Evolutionary conservation across 176 grass and related monocot genomes (phyloP).

Genomic region (Saccharum officinarum): DNA sequence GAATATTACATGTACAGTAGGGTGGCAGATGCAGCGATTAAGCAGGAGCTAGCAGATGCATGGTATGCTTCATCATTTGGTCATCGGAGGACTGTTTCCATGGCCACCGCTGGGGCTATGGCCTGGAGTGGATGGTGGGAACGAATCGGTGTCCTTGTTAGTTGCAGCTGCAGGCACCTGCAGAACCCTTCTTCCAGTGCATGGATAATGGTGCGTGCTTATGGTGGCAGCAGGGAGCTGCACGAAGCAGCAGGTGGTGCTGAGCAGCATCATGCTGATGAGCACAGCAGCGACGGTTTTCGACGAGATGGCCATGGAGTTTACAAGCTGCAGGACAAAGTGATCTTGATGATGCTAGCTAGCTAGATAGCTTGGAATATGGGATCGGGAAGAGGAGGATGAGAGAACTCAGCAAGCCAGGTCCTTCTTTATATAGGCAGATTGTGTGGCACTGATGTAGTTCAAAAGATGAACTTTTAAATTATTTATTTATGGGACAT

Average conservation of each 20-base stretch:
- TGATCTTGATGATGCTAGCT: not conserved
- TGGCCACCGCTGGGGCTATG: constrained; percentile 53
- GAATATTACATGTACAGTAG: not conserved
- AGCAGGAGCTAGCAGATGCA: not conserved
- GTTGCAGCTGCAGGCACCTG: not conserved
- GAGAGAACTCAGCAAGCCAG: not conserved
- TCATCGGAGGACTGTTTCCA: constrained; percentile 15
- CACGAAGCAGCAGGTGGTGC: constrained; percentile 44
- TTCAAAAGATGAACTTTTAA: not conserved
- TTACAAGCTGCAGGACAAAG: not conserved
- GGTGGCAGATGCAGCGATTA: not conserved
- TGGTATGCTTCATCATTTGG: not conserved
- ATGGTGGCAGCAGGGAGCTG: constrained; percentile 19
- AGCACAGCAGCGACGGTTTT: not conserved
- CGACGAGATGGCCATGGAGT: constrained; percentile 38
- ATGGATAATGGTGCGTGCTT: not conserved
- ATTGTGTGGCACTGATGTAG: not conserved
- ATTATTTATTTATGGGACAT: not conserved
- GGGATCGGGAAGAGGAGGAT: not conserved
- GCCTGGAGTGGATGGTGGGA: constrained; percentile 1
- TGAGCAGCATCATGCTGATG: constrained; percentile 32
- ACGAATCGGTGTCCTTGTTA: not conserved
- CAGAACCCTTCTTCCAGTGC: not conserved
- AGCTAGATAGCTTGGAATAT: not conserved
- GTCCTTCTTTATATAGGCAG: constrained; percentile 50